Percentiles rank a stretch among this genome's conserved stretches.
Evolutionary conservation across 192 early-diverging fungal species (phyloP).

Genomic region (Jimgerdemannia lactiflua): DNA sequence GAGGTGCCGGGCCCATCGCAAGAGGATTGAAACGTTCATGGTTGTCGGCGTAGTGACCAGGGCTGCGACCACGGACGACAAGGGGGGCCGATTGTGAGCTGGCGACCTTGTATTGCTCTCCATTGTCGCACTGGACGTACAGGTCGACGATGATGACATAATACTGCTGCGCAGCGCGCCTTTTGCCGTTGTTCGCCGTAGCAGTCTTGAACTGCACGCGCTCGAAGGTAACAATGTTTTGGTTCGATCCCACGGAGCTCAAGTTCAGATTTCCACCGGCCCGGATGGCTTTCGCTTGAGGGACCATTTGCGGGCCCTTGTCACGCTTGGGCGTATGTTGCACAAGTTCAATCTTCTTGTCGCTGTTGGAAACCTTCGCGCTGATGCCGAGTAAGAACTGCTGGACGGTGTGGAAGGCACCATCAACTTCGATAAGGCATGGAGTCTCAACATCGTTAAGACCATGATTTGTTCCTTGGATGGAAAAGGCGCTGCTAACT

Average conservation of each 20-base stretch:
- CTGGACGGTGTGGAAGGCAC: slow-evolving; percentile 48
- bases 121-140: slow-evolving; percentile 66
- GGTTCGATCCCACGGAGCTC: slow-evolving; percentile 28
- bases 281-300: slow-evolving; percentile 51
- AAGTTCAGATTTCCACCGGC: slow-evolving; percentile 57
- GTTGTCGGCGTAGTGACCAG: slow-evolving; percentile 88
- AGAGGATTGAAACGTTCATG: slow-evolving; percentile 35
- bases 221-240: slow-evolving; percentile 73
- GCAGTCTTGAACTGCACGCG: slow-evolving; percentile 97
- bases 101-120: slow-evolving; percentile 59
- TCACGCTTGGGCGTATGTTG: slow-evolving; percentile 92
- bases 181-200: slow-evolving; percentile 94
- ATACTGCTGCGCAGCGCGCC: slow-evolving; percentile 93
- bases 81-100: slow-evolving; percentile 72
- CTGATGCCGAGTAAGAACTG: slow-evolving; percentile 76
- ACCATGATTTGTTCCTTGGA: slow-evolving; percentile 40
- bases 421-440: slow-evolving; percentile 64
- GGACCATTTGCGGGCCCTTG: slow-evolving; percentile 85
- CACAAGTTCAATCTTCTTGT: slow-evolving; percentile 77
- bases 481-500: slow-evolving; percentile 60
- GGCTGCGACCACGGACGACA: slow-evolving; percentile 91
- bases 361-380: slow-evolving; percentile 68
- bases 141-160: slow-evolving; percentile 82
- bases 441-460: slow-evolving; percentile 54
- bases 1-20: slow-evolving; percentile 17